Evolutionary conservation across 2,329 filamentous ascomycete genomes (phyloP).

Genomic region (Penicillium sp.): DNA sequence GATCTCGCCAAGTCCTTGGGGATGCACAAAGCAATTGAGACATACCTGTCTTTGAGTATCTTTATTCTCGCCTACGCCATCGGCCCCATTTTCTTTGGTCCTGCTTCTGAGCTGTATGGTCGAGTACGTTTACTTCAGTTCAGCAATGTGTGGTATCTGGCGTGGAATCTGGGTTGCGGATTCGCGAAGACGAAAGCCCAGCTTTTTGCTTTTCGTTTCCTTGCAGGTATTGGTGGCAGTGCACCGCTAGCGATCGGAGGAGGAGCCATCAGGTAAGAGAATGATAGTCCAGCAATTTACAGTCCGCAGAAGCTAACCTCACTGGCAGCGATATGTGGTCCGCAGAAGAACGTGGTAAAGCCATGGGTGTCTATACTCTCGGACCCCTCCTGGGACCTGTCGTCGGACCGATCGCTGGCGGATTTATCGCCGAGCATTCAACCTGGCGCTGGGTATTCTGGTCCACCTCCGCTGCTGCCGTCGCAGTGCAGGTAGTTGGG

Average conservation of each 20-base stretch:
- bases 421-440: constrained; percentile 64
- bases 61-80: constrained; percentile 61
- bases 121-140: constrained; percentile 58
- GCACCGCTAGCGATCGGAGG: constrained; percentile 58
- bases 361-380: constrained; percentile 65
- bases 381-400: constrained; percentile 68
- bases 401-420: constrained; percentile 67
- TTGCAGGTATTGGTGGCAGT: constrained; percentile 62
- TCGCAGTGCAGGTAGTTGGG: constrained; percentile 63
- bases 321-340: not conserved
- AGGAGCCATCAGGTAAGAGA: constrained; percentile 50
- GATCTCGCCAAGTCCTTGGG: constrained; percentile 59
- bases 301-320: constrained; percentile 2
- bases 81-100: constrained; percentile 56
- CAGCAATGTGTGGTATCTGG: constrained; percentile 58
- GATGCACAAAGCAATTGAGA: constrained; percentile 51
- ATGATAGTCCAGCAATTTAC: constrained; percentile 5
- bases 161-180: constrained; percentile 65
- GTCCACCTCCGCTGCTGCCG: constrained; percentile 65
- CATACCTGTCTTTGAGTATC: constrained; percentile 57
- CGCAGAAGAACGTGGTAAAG: constrained; percentile 49
- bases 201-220: constrained; percentile 62
- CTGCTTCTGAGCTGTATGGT: constrained; percentile 60
- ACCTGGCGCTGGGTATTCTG: constrained; percentile 77
- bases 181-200: constrained; percentile 56